Evolutionary conservation across 805 yeast genomes (phyloP).

Genomic region (Yarrowia yakushimensis): DNA sequence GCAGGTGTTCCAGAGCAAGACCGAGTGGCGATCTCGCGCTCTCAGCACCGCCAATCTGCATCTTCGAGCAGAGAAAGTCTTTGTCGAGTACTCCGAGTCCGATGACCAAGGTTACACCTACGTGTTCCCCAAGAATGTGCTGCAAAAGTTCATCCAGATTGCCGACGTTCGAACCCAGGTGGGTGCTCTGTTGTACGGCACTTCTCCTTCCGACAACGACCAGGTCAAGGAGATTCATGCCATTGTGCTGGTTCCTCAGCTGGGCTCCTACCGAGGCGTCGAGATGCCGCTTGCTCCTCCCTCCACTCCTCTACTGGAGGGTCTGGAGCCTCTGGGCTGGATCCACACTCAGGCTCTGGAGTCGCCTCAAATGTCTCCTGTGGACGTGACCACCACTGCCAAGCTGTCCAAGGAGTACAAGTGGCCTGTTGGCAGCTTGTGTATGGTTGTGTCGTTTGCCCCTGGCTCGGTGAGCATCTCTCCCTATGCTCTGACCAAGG

Average conservation of each 20-base stretch:
- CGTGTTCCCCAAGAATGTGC: constrained; percentile 76
- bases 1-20: constrained; percentile 71
- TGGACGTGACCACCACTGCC: constrained; percentile 64
- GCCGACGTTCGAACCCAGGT: constrained; percentile 79
- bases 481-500: constrained; percentile 56
- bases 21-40: constrained; percentile 90
- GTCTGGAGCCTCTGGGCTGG: constrained; percentile 84
- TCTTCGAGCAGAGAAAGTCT: constrained; percentile 70
- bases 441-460: constrained; percentile 65
- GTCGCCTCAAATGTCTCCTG: constrained; percentile 56
- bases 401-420: constrained; percentile 37
- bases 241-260: constrained; percentile 80
- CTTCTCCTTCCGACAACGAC: constrained; percentile 66
- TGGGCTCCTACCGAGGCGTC: constrained; percentile 66
- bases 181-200: constrained; percentile 77
- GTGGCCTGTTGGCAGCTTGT: constrained; percentile 49
- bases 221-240: constrained; percentile 74
- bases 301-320: constrained; percentile 44
- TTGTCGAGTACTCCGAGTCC: constrained; percentile 57
- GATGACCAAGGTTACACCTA: constrained; percentile 49
- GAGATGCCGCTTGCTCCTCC: constrained; percentile 55
- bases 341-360: constrained; percentile 84
- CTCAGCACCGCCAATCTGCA: constrained; percentile 71
- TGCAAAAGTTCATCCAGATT: constrained; percentile 72
- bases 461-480: constrained; percentile 82